phyloP scores from a whole-genome alignment of 2,329 filamentous ascomycete species.

The Myriosclerotinia curreyana region DNA sequence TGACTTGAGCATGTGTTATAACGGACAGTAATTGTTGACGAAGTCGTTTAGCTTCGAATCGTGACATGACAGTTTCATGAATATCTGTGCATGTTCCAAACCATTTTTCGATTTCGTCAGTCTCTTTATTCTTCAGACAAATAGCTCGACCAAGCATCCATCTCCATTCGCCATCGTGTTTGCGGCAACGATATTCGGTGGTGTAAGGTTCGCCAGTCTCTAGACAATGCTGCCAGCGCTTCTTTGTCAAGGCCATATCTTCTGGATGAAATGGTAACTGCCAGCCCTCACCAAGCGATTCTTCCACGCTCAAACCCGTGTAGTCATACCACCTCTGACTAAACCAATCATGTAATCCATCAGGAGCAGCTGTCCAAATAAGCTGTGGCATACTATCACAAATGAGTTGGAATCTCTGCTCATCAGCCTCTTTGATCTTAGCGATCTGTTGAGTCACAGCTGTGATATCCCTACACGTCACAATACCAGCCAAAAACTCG shows the following conservation, averaged over 20 bases:
- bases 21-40: constrained; percentile 70
- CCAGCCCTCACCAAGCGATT: constrained; percentile 63
- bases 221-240: constrained; percentile 61
- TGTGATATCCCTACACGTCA: constrained; percentile 62
- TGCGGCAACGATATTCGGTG: constrained; percentile 68
- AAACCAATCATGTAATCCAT: constrained; percentile 69
- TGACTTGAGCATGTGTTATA: constrained; percentile 71
- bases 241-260: constrained; percentile 55
- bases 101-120: constrained; percentile 72
- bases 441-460: constrained; percentile 65
- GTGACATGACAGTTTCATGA: constrained; percentile 68
- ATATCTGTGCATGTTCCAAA: constrained; percentile 80
- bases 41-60: constrained; percentile 62
- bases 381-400: constrained; percentile 70
- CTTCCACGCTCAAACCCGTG: constrained; percentile 62
- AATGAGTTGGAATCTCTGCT: constrained; percentile 71
- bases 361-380: constrained; percentile 69
- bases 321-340: constrained; percentile 75
- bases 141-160: constrained; percentile 76
- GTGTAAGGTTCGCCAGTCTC: constrained; percentile 65
- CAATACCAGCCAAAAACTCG: constrained; percentile 70
- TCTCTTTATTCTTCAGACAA: constrained; percentile 62
- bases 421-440: constrained; percentile 66
- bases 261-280: constrained; percentile 65
- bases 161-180: constrained; percentile 66